Conservation (phyloP, 768 basidiomycete genomes). For the Aureoboletus auriporus region DNA sequence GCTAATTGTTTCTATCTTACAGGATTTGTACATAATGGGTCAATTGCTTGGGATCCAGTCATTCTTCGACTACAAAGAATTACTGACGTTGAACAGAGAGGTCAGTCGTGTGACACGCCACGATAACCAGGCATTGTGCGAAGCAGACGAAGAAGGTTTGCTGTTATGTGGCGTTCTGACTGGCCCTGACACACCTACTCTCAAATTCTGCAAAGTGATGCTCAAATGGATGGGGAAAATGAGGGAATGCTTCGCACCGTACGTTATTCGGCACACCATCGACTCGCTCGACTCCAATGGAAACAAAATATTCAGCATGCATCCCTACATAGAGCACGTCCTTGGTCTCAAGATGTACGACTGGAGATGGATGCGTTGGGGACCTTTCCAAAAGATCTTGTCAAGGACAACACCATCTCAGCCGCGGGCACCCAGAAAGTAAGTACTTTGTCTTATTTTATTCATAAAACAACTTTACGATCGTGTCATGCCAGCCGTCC, state of each 20-base stretch:
- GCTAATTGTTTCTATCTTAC: neutral
- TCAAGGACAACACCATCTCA: slow-evolving; percentile 7
- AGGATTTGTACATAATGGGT: neutral
- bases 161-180: neutral
- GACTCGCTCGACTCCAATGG: neutral
- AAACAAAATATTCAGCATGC: neutral
- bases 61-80: neutral
- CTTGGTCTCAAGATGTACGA: neutral
- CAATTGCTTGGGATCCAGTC: neutral
- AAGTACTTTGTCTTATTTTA: neutral
- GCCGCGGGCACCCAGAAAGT: neutral
- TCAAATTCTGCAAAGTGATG: neutral
- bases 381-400: slow-evolving; percentile 8
- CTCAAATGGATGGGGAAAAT: slow-evolving; percentile 1
- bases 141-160: neutral
- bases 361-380: neutral
- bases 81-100: too few relatives aligned
- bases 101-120: neutral
- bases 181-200: neutral
- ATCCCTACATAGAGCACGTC: neutral
- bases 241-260: neutral
- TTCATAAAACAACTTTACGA: too few relatives aligned
- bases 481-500: slow-evolving; percentile 1
- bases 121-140: neutral
- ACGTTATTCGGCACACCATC: slow-evolving; percentile 2